Conservation (phyloP, 805 yeast species). For the Nakazawaea molendinolei region DNA sequence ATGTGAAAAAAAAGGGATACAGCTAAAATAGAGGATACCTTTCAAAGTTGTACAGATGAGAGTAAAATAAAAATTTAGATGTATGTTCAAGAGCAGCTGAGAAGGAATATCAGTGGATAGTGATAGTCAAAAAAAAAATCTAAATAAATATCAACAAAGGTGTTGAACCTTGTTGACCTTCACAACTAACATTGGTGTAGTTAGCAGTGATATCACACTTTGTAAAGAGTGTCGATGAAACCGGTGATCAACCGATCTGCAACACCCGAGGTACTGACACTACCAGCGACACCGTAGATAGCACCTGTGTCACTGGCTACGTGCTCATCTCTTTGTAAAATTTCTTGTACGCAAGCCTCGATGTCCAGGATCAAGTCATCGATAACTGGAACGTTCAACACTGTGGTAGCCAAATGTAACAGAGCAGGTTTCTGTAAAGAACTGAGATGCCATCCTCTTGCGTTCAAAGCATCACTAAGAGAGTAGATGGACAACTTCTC, state of each 20-base stretch:
- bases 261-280: conserved; percentile 74
- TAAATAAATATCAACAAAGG: too few relatives aligned
- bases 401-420: conserved; percentile 83
- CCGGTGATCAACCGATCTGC: conserved; percentile 76
- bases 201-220: too few relatives aligned
- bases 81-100: too few relatives aligned
- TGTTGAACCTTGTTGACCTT: too few relatives aligned
- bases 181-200: too few relatives aligned
- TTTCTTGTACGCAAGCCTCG: conserved; percentile 34
- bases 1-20: too few relatives aligned
- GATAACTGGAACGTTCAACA: conserved; percentile 54
- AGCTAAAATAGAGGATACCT: too few relatives aligned
- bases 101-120: too few relatives aligned
- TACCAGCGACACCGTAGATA: conserved; percentile 92
- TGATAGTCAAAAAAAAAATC: too few relatives aligned
- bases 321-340: conserved; percentile 31
- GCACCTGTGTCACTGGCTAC: conserved; percentile 67
- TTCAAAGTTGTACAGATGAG: too few relatives aligned
- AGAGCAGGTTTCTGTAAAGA: conserved; percentile 89
- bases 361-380: conserved; percentile 54
- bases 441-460: conserved; percentile 83
- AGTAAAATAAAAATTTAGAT: too few relatives aligned
- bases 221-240: conserved; percentile 77
- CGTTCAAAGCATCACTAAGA: conserved; percentile 62
- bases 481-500: conserved; percentile 61